Evolutionary conservation across 306 rosid genomes (phyloP).

Genomic region (Heteromeles arbutifolia): DNA sequence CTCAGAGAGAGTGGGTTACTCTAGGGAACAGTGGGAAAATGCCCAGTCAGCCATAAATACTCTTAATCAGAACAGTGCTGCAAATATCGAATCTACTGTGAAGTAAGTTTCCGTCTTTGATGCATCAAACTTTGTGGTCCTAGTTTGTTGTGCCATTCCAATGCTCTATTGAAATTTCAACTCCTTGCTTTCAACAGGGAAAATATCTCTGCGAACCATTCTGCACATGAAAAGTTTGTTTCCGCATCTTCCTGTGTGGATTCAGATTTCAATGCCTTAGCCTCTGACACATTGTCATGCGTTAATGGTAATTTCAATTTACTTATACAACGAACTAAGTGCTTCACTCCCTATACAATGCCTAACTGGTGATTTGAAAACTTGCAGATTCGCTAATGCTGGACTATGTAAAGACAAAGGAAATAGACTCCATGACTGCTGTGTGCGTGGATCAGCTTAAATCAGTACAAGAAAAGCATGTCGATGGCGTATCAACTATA

Average conservation of each 20-base stretch:
- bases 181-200: slow-evolving; percentile 36
- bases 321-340: not conserved
- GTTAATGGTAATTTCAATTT: slow-evolving; percentile 54
- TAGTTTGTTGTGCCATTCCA: not conserved
- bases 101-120: slow-evolving; percentile 44
- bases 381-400: slow-evolving; percentile 47
- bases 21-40: slow-evolving; percentile 64
- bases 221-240: slow-evolving; percentile 42
- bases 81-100: slow-evolving; percentile 49
- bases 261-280: slow-evolving; percentile 43
- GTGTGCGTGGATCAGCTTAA: slow-evolving; percentile 48
- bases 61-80: slow-evolving; percentile 34
- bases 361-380: slow-evolving; percentile 3
- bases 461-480: slow-evolving; percentile 50
- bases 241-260: slow-evolving; percentile 40
- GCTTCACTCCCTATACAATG: not conserved
- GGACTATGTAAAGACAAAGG: slow-evolving; percentile 62
- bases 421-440: slow-evolving; percentile 48
- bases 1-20: slow-evolving; percentile 47
- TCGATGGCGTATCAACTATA: slow-evolving; percentile 42
- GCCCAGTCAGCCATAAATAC: slow-evolving; percentile 34
- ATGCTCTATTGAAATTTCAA: not conserved
- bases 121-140: not conserved
- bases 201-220: slow-evolving; percentile 34
- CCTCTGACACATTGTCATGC: slow-evolving; percentile 32